Conservation (phyloP, 106 monocot species). For the Dendrobium huoshanense region DNA sequence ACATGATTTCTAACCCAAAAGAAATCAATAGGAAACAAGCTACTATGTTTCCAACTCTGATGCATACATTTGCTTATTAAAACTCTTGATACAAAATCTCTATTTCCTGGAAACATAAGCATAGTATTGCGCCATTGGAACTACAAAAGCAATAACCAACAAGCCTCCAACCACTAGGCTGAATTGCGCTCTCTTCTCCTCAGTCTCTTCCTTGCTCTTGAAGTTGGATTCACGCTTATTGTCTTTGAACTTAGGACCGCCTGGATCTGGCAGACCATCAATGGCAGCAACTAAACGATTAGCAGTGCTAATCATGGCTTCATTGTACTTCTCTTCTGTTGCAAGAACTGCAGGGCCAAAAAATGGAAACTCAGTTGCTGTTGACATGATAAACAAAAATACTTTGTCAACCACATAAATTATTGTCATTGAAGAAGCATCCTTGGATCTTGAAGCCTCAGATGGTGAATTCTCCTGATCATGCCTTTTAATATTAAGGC, state of each 20-base stretch:
- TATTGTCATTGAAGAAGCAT: too few species aligned
- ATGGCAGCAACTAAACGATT: slow-evolving; percentile 80
- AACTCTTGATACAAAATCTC: not conserved
- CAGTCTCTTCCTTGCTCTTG: slow-evolving; percentile 78
- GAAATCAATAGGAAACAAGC: not conserved
- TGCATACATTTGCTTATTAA: not conserved
- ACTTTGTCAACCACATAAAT: too few species aligned
- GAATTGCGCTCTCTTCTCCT: slow-evolving; percentile 92
- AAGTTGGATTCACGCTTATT: slow-evolving; percentile 93
- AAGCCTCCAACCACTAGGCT: slow-evolving; percentile 90
- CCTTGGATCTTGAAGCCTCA: too few species aligned
- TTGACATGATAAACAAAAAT: too few species aligned
- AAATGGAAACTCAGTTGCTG: not conserved
- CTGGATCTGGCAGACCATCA: slow-evolving; percentile 84
- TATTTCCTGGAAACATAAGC: slow-evolving; percentile 87
- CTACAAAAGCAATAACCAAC: slow-evolving; percentile 86
- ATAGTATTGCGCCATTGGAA: slow-evolving; percentile 99
- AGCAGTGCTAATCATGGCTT: slow-evolving; percentile 65
- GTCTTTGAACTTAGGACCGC: slow-evolving; percentile 73
- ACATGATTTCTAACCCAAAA: too few species aligned
- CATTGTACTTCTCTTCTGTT: slow-evolving; percentile 96
- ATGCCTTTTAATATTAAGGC: too few species aligned
- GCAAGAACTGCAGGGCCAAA: slow-evolving; percentile 58
- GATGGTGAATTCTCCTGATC: too few species aligned
- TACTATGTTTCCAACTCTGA: not conserved